phyloP scores from a whole-genome alignment of 495 filamentous ascomycete species.

The Aspergillus haitiensis region DNA sequence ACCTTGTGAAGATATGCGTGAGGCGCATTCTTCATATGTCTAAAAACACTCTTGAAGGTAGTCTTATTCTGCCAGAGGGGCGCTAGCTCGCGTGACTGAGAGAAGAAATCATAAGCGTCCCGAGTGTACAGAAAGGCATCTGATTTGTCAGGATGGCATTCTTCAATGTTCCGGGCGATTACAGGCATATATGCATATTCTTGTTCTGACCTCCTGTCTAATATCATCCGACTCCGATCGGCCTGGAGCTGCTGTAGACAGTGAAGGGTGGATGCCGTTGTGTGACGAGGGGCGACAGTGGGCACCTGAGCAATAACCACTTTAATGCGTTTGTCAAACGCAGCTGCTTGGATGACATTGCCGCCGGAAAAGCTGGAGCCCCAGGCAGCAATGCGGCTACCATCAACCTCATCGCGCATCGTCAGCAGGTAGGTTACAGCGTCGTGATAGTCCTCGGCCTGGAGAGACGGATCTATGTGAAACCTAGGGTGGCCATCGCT shows the following conservation, averaged over 20 bases:
- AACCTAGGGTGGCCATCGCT: conserved; percentile 35
- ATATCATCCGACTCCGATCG: too few relatives aligned
- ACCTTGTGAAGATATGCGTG: neutral
- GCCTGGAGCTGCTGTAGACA: neutral
- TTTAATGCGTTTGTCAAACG: conserved; percentile 38
- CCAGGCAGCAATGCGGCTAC: conserved; percentile 34
- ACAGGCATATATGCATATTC: neutral
- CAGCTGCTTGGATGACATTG: conserved; percentile 30
- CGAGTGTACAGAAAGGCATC: neutral
- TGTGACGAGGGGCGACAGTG: neutral
- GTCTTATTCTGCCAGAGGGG: neutral
- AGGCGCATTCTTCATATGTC: neutral
- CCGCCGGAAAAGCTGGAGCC: conserved; percentile 35
- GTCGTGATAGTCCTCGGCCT: conserved; percentile 30
- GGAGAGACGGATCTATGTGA: conserved; percentile 13
- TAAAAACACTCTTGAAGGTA: neutral
- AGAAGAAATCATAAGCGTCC: too few relatives aligned
- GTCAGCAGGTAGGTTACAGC: conserved; percentile 34
- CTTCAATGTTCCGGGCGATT: neutral
- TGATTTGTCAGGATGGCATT: neutral
- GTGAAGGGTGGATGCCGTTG: neutral
- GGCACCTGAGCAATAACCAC: conserved; percentile 8
- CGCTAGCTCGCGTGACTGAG: neutral
- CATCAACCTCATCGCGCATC: conserved; percentile 27
- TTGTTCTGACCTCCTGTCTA: neutral